Base-by-base conservation (phyloP, 208 protist species). In the Phytomonas serpens region DNA sequence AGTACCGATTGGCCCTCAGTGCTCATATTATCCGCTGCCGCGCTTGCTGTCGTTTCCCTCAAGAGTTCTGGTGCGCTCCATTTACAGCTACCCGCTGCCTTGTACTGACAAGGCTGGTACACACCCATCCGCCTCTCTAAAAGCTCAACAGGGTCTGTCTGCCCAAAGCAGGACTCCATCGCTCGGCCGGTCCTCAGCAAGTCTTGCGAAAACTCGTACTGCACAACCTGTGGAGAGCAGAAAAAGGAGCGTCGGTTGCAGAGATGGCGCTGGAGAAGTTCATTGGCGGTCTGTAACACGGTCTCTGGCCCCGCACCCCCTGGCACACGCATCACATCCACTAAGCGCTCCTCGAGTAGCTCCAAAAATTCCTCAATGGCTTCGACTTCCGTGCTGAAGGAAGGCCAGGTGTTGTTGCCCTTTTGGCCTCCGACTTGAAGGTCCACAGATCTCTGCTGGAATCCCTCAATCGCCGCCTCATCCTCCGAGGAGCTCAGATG, bases 181-280 rank as follows among this genome's bases (percentile, higher is more conserved):
- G 66, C 75, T 66, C 52, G 67, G 11, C 92, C 92, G 27, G 27
- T 62, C 64, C 80, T 65, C 10, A 93, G 72, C 70, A 83, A 77
- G 52, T 67, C 61, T 62, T 74, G 14, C 9, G 88, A 89, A 38
- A 79, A 72, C 16, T 92, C 89, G 69, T 83, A 90, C 0, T 71
- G 37, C 29, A 91, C 52, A 65, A 97, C 84, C 73, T 93, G 78
- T 13, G 83, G 77, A 6, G 82, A 71, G 65, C 87, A 85, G 37
- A 95, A 87, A 73, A 97, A 77, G 51, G 92, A 97, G 29, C 81
- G 81, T 31, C 92, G 89, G 68, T 93, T 64, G 38, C 77, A 75
- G 23, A 97, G 75, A 32, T 86, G 81, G 13, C 72, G 81, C 30
- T 74, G 73, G 7, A 94, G 83, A 32, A 73, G 65, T 29, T 82